Conservation (phyloP, 2,329 filamentous ascomycete genomes). For the Phaeosphaeriaceae sp. region DNA sequence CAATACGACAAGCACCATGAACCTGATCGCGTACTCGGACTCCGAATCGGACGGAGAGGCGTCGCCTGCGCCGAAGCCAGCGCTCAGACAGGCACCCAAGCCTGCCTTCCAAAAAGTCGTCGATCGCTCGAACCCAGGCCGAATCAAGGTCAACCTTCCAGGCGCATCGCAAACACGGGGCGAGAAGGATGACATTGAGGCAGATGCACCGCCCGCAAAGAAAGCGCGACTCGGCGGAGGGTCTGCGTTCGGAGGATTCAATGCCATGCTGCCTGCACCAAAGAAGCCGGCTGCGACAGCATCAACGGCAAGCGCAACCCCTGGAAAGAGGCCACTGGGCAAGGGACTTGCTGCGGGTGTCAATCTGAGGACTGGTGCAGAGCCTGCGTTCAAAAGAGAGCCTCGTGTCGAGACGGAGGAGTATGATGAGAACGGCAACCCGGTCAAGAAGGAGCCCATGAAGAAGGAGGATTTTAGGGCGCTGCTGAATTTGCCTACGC, state of each 20-base stretch:
- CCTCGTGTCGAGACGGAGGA: slow-evolving; percentile 48
- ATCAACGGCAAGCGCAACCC: slow-evolving; percentile 31
- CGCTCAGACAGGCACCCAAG: slow-evolving; percentile 57
- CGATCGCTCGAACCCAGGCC: slow-evolving; percentile 80
- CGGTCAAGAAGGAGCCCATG: slow-evolving; percentile 35
- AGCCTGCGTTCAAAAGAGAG: slow-evolving; percentile 80
- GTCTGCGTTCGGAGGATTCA: slow-evolving; percentile 80
- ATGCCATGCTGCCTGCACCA: slow-evolving; percentile 84
- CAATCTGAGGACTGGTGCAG: slow-evolving; percentile 81
- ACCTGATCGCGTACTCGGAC: slow-evolving; percentile 83
- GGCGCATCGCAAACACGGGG: slow-evolving; percentile 56
- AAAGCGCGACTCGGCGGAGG: slow-evolving; percentile 69
- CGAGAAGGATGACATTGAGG: slow-evolving; percentile 52
- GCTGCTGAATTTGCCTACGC: slow-evolving; percentile 43
- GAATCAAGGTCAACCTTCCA: slow-evolving; percentile 83
- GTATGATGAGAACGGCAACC: slow-evolving; percentile 48
- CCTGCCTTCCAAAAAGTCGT: slow-evolving; percentile 80
- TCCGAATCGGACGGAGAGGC: slow-evolving; percentile 73
- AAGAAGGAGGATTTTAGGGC: slow-evolving; percentile 42
- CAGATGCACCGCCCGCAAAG: slow-evolving; percentile 68
- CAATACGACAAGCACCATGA: slow-evolving; percentile 62
- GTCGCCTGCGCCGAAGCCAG: slow-evolving; percentile 38
- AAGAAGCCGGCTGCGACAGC: slow-evolving; percentile 62
- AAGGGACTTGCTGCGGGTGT: slow-evolving; percentile 64
- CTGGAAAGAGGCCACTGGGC: slow-evolving; percentile 44